Conservation (phyloP, 2,329 filamentous ascomycete genomes). For the Macrophomina tecta region DNA sequence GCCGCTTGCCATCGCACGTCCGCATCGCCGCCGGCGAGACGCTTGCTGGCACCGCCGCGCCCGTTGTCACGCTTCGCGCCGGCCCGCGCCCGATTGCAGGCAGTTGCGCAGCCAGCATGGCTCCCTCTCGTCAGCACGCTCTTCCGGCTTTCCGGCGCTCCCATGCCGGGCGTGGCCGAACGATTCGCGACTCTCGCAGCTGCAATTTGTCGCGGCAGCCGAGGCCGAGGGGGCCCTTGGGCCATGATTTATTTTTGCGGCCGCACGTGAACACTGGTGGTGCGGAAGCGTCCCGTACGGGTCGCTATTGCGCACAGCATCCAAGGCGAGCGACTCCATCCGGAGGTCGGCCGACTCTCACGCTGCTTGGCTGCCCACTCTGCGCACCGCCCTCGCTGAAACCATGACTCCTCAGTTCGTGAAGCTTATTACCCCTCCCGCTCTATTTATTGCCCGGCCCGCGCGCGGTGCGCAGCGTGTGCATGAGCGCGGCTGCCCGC, state of each 20-base stretch:
- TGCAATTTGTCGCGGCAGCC: constrained; percentile 21
- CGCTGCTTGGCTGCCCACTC: constrained; percentile 4
- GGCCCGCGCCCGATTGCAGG: constrained; percentile 11
- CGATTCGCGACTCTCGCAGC: constrained; percentile 12
- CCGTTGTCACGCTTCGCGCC: not conserved
- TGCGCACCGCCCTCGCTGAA: not conserved
- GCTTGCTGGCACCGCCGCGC: not conserved
- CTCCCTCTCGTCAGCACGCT: constrained; percentile 20
- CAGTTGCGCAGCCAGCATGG: not conserved
- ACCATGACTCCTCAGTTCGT: constrained; percentile 7
- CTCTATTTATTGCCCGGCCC: constrained; percentile 18
- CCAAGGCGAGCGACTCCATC: constrained; percentile 2
- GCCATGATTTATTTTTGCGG: not conserved
- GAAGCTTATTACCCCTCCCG: constrained; percentile 18
- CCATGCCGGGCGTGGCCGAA: constrained; percentile 21
- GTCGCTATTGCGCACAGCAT: not conserved
- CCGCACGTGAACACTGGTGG: constrained; percentile 23
- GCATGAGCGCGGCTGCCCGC: constrained; percentile 1
- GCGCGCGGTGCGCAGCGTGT: constrained; percentile 9
- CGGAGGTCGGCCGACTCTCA: constrained; percentile 9
- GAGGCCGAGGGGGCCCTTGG: constrained; percentile 7
- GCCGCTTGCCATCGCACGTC: not conserved
- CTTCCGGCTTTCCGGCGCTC: constrained; percentile 24
- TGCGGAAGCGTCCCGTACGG: constrained; percentile 1
- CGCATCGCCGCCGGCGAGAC: not conserved